Percentiles rank a stretch among this genome's conserved stretches.
Conservation (phyloP, 495 filamentous ascomycete genomes). For the Zalerion maritima region DNA sequence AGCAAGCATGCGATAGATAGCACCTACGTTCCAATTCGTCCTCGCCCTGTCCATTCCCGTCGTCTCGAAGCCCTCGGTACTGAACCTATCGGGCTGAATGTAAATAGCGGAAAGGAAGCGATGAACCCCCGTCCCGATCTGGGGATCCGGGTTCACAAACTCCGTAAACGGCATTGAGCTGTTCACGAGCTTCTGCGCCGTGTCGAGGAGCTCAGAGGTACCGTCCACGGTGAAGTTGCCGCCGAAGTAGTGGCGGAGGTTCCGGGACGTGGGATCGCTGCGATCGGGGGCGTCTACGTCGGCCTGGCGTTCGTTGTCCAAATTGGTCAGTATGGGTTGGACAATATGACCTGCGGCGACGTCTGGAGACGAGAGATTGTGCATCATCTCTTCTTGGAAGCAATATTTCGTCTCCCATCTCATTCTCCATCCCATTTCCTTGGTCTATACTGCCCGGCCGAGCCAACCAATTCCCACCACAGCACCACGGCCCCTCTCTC, state of each 20-base stretch:
- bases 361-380: neutral
- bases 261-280: constrained; percentile 10
- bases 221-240: constrained; percentile 12
- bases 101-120: constrained; percentile 15
- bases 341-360: too few species aligned
- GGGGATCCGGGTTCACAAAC: constrained; percentile 8
- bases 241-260: constrained; percentile 13
- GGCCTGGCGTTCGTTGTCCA: too few species aligned
- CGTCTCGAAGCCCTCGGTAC: constrained; percentile 9
- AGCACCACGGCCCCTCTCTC: too few species aligned
- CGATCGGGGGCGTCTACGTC: constrained; percentile 13
- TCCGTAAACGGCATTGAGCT: constrained; percentile 10
- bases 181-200: constrained; percentile 9
- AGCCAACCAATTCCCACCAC: too few species aligned
- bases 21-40: constrained; percentile 13
- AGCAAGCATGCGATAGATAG: neutral
- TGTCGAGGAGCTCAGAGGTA: constrained; percentile 9
- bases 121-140: constrained; percentile 11
- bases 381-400: neutral
- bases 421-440: too few species aligned
- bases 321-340: too few species aligned
- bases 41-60: constrained; percentile 9
- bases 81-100: constrained; percentile 11
- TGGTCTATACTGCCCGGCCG: too few species aligned
- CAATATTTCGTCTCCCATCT: too few species aligned